Percentiles rank a stretch among this genome's conserved stretches.
Conservation (phyloP, 495 filamentous ascomycete genomes). For the Parachaetomium inaequale region DNA sequence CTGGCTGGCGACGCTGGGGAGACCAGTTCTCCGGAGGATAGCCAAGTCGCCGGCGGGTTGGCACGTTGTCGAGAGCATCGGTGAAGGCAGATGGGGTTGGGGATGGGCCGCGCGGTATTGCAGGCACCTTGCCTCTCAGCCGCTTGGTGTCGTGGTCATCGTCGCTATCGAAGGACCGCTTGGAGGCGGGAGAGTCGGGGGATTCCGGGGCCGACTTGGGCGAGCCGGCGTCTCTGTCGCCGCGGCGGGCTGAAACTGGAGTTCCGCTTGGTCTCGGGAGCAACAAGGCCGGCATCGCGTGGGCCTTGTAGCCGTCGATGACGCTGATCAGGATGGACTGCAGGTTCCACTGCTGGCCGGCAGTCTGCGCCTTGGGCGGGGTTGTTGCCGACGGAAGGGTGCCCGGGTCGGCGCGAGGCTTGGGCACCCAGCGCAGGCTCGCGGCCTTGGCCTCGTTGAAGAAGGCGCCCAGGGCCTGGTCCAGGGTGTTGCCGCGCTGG, state of each 20-base stretch:
- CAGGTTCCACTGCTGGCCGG: constrained; percentile 16
- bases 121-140: neutral
- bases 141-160: constrained; percentile 16
- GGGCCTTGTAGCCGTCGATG: constrained; percentile 10
- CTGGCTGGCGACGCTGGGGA: neutral
- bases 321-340: constrained; percentile 20
- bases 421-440: constrained; percentile 25
- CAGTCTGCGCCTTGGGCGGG: constrained; percentile 17
- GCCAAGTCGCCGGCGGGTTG: constrained; percentile 12
- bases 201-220: neutral
- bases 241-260: neutral
- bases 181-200: neutral
- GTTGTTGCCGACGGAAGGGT: constrained; percentile 12
- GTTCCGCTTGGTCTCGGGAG: neutral
- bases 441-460: constrained; percentile 17
- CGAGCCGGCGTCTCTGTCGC: neutral
- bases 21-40: neutral
- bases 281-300: neutral
- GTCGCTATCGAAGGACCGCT: constrained; percentile 20
- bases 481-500: constrained; percentile 11
- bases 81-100: neutral
- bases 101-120: neutral
- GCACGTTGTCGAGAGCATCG: constrained; percentile 23
- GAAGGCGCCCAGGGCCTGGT: constrained; percentile 20
- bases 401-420: constrained; percentile 12